These are phyloP conservation scores for Annona squamosa DNA, from an alignment of 164 flowering plant species.

Conservation along the genomic window DNA sequence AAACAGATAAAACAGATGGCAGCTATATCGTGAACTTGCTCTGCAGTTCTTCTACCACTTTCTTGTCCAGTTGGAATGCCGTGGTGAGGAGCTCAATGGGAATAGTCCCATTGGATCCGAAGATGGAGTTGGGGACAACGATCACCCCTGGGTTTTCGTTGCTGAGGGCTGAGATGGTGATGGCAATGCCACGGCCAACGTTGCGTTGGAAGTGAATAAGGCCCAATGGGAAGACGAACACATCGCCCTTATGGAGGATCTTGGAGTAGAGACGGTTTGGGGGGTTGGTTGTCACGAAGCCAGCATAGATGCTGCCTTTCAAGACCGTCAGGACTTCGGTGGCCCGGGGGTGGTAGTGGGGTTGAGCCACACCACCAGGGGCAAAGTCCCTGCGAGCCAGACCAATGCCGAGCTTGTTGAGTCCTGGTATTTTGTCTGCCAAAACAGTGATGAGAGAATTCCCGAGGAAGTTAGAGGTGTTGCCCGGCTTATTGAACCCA, in stretches of 20 bases:
- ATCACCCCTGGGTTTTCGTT: not conserved
- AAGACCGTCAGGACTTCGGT: not conserved
- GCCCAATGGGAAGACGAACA: not conserved
- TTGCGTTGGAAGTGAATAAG: not conserved
- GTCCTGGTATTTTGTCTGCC: slow-evolving; percentile 4
- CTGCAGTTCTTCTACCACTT: not conserved
- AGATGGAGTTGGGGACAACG: not conserved
- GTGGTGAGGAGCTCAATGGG: not conserved
- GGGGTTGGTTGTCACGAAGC: slow-evolving; percentile 1
- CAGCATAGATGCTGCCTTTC: not conserved
- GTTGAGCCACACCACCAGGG: not conserved
- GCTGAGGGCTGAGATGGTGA: not conserved
- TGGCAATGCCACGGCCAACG: not conserved
- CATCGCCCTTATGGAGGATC: not conserved
- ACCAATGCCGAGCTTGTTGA: slow-evolving; percentile 5
- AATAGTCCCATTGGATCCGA: not conserved
- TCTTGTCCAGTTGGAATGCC: not conserved
- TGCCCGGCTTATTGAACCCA: slow-evolving; percentile 4
- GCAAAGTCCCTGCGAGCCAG: not conserved
- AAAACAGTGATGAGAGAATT: not conserved
- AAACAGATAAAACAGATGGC: too few relatives aligned
- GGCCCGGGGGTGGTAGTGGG: not conserved
- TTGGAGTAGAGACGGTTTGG: not conserved
- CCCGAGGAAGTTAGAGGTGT: not conserved
- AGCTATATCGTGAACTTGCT: not conserved